Percentiles rank a stretch among this genome's conserved stretches.
Evolutionary conservation across 2,329 filamentous ascomycete genomes (phyloP).

Genomic region (Paraconiothyrium brasiliense): DNA sequence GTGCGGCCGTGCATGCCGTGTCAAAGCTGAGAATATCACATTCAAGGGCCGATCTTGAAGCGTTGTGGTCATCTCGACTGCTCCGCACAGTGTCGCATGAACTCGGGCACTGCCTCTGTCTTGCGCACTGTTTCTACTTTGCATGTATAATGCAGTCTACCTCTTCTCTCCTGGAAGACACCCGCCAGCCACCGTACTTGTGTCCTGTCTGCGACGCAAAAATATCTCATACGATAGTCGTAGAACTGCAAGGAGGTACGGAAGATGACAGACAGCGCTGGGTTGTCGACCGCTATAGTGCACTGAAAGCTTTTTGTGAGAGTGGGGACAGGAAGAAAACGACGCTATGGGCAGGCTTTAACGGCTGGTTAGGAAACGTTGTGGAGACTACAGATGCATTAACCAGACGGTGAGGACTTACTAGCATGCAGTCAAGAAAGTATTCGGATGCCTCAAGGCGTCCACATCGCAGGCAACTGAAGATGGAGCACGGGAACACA

Average conservation of each 20-base stretch:
- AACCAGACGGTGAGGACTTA: background rate
- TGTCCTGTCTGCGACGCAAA: constrained; percentile 69
- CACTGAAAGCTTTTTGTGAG: constrained; percentile 56
- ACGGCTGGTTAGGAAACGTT: constrained; percentile 23
- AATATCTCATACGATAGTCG: constrained; percentile 47
- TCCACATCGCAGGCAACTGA: background rate
- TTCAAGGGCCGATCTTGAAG: constrained; percentile 34
- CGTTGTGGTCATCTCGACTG: constrained; percentile 67
- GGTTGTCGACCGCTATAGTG: constrained; percentile 51
- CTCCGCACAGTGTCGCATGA: constrained; percentile 68
- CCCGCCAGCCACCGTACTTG: constrained; percentile 69
- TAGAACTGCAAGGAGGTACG: constrained; percentile 30
- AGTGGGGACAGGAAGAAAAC: constrained; percentile 40
- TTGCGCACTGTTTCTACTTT: constrained; percentile 73
- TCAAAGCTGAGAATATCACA: constrained; percentile 15
- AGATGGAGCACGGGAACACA: background rate
- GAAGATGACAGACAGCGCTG: constrained; percentile 27
- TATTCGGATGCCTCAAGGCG: background rate
- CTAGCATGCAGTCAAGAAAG: background rate
- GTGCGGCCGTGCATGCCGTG: constrained; percentile 26
- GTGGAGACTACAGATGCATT: background rate
- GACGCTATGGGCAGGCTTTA: constrained; percentile 28
- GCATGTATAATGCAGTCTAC: constrained; percentile 72
- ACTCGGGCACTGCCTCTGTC: constrained; percentile 71
- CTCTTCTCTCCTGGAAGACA: constrained; percentile 65